These are phyloP conservation scores for Talaromyces pinophilus DNA, from an alignment of 2,329 filamentous ascomycete species.

Conservation along the genomic window DNA sequence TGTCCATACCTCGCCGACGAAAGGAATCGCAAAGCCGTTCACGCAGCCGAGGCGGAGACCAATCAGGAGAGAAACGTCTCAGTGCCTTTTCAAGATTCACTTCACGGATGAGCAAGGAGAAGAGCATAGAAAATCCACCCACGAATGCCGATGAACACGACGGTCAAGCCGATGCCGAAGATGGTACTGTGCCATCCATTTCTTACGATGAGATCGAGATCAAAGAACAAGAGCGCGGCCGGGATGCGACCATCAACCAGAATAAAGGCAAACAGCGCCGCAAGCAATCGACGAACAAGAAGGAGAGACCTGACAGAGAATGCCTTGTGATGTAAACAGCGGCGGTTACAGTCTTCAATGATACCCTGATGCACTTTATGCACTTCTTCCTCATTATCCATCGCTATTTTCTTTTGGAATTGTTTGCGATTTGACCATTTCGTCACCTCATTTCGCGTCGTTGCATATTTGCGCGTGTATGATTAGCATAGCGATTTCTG, in stretches of 20 bases:
- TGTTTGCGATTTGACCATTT: neutral
- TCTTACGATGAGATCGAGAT: conserved; percentile 6
- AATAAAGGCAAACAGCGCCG: conserved; percentile 35
- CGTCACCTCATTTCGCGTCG: neutral
- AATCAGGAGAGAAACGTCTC: conserved; percentile 40
- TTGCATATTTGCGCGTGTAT: conserved; percentile 3
- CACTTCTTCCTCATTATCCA: neutral
- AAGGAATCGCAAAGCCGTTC: conserved; percentile 36
- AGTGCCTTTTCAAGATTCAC: conserved; percentile 39
- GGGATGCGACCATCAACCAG: conserved; percentile 28
- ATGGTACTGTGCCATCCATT: neutral
- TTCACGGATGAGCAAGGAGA: conserved; percentile 24
- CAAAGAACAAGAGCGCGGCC: conserved; percentile 29
- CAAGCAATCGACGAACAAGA: conserved; percentile 38
- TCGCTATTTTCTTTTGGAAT: neutral
- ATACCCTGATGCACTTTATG: conserved; percentile 3
- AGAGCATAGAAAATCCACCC: conserved; percentile 9
- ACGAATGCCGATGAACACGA: conserved; percentile 13
- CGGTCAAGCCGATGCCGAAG: neutral
- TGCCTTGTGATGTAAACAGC: conserved; percentile 44
- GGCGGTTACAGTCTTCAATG: neutral
- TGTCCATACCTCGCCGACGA: conserved; percentile 35
- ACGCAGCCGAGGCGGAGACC: conserved; percentile 39
- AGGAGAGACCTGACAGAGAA: conserved; percentile 44
- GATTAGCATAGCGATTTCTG: conserved; percentile 11